Percentiles rank a stretch among this genome's conserved stretches.
These are phyloP conservation scores for Megacollybia marginata DNA, from an alignment of 768 basidiomycete species.

Conservation along the genomic window DNA sequence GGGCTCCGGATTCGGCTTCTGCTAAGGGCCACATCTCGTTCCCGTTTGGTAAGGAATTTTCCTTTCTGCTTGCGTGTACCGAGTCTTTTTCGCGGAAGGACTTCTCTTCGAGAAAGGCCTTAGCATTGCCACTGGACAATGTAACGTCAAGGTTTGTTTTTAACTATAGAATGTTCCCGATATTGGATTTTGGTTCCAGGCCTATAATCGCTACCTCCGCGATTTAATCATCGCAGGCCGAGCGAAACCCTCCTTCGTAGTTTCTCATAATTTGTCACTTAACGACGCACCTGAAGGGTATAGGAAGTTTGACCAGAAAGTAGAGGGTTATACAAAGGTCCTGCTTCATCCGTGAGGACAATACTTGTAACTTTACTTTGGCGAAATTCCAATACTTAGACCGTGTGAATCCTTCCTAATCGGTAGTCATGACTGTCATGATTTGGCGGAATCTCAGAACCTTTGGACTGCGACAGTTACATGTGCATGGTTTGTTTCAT, in stretches of 20 bases:
- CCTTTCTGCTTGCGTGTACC: conserved; percentile 12
- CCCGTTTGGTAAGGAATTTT: background rate
- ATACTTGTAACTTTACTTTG: no score
- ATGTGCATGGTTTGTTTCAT: no score
- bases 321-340: conserved; percentile 49
- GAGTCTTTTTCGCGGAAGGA: conserved; percentile 41
- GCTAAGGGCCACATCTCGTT: conserved; percentile 30
- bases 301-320: conserved; percentile 44
- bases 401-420: no score
- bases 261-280: conserved; percentile 44
- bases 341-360: conserved; percentile 35
- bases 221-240: conserved; percentile 47
- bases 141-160: conserved; percentile 41
- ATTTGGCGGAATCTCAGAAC: no score
- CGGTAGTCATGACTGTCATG: no score
- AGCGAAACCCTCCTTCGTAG: conserved; percentile 48
- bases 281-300: conserved; percentile 43
- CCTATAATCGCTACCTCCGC: conserved; percentile 46
- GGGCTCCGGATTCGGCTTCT: conserved; percentile 43
- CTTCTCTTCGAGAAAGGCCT: conserved; percentile 51
- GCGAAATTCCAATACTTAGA: no score
- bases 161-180: background rate
- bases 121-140: conserved; percentile 46
- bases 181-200: conserved; percentile 14
- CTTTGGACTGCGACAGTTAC: no score